Evolutionary conservation across 2,329 filamentous ascomycete genomes (phyloP), one percentile per base, ranked within the genome.

Genomic region (Simplicillium aogashimaense): DNA sequence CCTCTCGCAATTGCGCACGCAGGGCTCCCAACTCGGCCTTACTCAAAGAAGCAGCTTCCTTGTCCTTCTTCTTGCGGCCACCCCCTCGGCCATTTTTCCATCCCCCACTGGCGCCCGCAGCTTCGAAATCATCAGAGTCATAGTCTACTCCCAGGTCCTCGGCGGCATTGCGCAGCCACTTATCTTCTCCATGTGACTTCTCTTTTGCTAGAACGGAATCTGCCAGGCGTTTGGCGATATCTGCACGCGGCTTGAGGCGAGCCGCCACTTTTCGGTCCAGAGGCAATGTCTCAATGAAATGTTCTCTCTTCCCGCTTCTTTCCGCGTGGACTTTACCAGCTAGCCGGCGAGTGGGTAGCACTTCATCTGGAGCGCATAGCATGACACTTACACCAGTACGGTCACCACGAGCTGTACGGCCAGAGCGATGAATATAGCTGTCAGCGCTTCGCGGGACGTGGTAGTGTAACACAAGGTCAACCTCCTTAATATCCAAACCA

Each of bases 121-220:
- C 87, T 48, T 83, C 84, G 45, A 95, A 82, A 35, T 94, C 87
- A 29, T 94, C 88, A 44, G 79, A 84, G 55, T 97, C 88, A 56
- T 94, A 95, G 39, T 95, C 90, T 0, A 97, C 86, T 1, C 92
- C 92, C 0, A 98, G 70, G 47, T 97, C 90, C 43, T 95, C 88
- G 0, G 92, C 92, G 0, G 88, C 89, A 36, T 76, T 77, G 34
- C 78, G 78, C 51, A 97, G 68, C 79, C 89, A 92, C 41, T 86
- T 78, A 49, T 95, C 86, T 50, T 94, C 86, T 52, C 83, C 83
- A 41, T 77, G 78, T 9, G 82, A 78, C 63, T 90, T 94, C 56
- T 94, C 86, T 63, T 95, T 95, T 7, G 89, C 90, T 8, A 92
- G 74, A 1, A 71, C 70, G 2, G 84, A 76, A 53, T 97, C 90